Evolutionary conservation across 495 filamentous ascomycete genomes (phyloP), one percentile per base, ranked within the genome.

Genomic region (Penicillium taxi): DNA sequence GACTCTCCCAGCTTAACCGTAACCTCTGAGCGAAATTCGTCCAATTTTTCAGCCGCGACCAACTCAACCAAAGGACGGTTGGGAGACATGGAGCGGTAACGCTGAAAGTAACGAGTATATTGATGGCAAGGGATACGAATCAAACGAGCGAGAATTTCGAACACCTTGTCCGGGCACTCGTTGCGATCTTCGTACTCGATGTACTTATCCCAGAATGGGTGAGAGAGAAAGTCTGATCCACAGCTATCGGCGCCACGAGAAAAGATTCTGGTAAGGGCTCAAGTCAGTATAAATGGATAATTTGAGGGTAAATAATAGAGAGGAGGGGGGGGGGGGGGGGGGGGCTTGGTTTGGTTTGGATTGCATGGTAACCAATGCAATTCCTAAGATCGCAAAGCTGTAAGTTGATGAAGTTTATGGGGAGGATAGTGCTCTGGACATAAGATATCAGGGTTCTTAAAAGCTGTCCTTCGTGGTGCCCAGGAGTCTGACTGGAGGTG

Each of bases 131-230:
- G 93, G 26, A 99, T 90, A 52, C 85, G 79, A 32, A 95, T 83
- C 28, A 96, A 75, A 23, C 93, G 85, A 30, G 74, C 74, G 19
- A 96, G 71, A 35, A 99, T 85, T 6, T 73, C 75, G 42, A 95
- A 90, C 34, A 96, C 87, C 54, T 79, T 84, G 42, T 94, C 85
- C 20, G 83, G 77, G 0, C 83, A 82, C 53, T 95, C 87, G 31
- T 90, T 65, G 6, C 88, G 78, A 51, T 94, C 87, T 52, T 96
- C 91, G 50, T 88, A 96, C 50, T 96, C 91, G 35, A 96, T 74
- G 50, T 94, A 99, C 62, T 95, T 96, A 52, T 96, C 93, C 91
- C 91, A 99, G 69, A 99, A 96, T 0, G 86, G 87, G 53, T 96
- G 87, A 3, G 87, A 79, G 6, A 93, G 72, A 57, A 95, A 99